Conservation (phyloP, 129 eudicot species). For the Centella asiatica region DNA sequence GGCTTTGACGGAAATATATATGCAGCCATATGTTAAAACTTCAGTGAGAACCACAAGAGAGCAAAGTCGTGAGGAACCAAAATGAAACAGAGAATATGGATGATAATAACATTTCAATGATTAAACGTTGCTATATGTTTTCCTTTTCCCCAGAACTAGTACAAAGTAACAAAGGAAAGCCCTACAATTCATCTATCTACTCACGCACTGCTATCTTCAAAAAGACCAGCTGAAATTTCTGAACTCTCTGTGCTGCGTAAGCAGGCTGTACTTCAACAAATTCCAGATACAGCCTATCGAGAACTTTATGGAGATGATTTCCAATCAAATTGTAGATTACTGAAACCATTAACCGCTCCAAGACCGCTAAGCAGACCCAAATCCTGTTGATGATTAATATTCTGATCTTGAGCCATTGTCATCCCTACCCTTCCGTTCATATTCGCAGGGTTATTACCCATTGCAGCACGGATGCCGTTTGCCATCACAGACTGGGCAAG, state of each 20-base stretch:
- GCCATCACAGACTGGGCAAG: conserved; percentile 54
- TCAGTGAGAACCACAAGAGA: conserved; percentile 3
- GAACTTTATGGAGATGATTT: conserved; percentile 41
- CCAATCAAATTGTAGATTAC: conserved; percentile 87
- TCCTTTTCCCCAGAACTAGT: conserved; percentile 49
- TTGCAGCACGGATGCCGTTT: conserved; percentile 61
- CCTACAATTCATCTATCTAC: conserved; percentile 11
- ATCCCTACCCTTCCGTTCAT: conserved; percentile 77
- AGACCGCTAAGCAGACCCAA: conserved; percentile 64
- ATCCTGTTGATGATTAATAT: conserved; percentile 59
- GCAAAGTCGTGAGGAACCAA: conserved; percentile 23
- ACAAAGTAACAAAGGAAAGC: conserved; percentile 24
- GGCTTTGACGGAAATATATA: too few species aligned
- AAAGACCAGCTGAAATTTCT: conserved; percentile 12
- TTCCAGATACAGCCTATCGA: background rate
- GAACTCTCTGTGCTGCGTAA: conserved; percentile 19
- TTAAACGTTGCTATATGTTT: conserved; percentile 38
- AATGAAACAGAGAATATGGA: conserved; percentile 29
- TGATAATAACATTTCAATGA: conserved; percentile 28
- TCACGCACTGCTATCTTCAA: conserved; percentile 16
- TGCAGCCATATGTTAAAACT: conserved; percentile 15
- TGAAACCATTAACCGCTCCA: conserved; percentile 76
- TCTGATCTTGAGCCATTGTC: conserved; percentile 49
- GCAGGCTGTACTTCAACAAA: conserved; percentile 8
- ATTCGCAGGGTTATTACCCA: conserved; percentile 37